Base-by-base conservation (phyloP, 495 filamentous ascomycete genomes). In the Trichocladium uniseriatum region DNA sequence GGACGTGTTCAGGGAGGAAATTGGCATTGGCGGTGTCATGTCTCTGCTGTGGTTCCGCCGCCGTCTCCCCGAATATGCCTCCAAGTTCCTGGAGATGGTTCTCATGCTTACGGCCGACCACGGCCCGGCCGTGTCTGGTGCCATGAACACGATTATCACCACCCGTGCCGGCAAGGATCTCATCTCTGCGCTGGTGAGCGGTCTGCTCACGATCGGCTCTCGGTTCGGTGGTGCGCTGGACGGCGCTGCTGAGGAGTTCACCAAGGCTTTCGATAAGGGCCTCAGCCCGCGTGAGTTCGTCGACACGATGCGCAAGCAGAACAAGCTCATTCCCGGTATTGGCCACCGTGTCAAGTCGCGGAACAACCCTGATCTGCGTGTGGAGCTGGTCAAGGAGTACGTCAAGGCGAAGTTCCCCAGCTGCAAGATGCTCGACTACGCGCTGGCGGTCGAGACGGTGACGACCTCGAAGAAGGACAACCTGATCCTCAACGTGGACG, bases 401-500 rank as follows among this genome's bases (percentile, higher is more conserved):
- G 92, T 90, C 69, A 78, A 89, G 74, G 91, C 91, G 79, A 83
- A 89, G 74, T 98, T 98, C 83, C 89, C 92, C 51, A 87, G 76
- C 72, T 83, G 83, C 80, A 95, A 95, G 77, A 82, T 96, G 66
- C 85, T 98, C 59, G 92, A 98, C 74, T 98, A 94, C 69, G 92
- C 92, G 58, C 83, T 98, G 65, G 92, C 92, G 9, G 92, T 98
- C 45, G 92, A 98, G 80, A 85, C 86, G 2, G 92, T 98, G 55
- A 98, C 92, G 27, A 98, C 92, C 8, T 95, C 89, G 55, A 98
- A 98, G 85, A 98, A 98, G 80, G 92, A 98, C 75, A 98, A 97
- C 79, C 82, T 98, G 49, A 98, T 98, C 60, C 84, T 98, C 54
- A 98, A 98, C 78, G 92, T 98, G 45, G 92, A 98, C 67, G 92